These are phyloP conservation scores for Aphanomyces euteiches DNA, from an alignment of 352 stramenopile genomes.

Conservation along the genomic window DNA sequence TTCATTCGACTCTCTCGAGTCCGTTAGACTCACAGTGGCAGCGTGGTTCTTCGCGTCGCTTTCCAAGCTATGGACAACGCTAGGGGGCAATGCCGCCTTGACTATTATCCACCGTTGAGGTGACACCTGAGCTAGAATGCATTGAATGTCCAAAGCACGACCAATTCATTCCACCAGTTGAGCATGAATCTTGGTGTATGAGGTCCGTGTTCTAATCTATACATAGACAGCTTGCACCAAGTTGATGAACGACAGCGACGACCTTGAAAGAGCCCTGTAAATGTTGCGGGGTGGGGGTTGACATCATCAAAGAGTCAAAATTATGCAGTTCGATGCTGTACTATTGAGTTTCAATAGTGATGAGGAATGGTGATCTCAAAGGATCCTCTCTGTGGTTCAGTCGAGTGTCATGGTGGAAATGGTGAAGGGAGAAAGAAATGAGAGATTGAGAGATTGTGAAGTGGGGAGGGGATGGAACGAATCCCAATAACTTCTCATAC, in stretches of 20 bases:
- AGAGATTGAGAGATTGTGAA: no score
- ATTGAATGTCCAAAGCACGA: no score
- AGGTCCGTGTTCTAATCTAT: no score
- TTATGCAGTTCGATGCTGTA: background rate
- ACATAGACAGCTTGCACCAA: no score
- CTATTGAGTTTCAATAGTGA: background rate
- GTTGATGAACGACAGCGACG: background rate
- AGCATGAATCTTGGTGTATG: no score
- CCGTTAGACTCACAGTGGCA: background rate
- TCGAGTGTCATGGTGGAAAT: background rate
- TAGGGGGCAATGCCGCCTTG: background rate
- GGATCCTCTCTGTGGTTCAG: no score
- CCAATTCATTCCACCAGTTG: no score
- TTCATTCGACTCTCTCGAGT: background rate
- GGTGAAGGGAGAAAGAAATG: background rate
- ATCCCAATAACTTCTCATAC: conserved; percentile 1
- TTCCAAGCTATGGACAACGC: background rate
- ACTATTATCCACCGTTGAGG: background rate
- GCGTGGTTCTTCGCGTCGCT: background rate
- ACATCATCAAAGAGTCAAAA: background rate
- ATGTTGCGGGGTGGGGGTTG: background rate
- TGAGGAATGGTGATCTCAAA: background rate
- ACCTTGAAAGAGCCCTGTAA: background rate
- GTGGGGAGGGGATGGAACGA: background rate
- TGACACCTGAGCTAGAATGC: background rate